phyloP scores from a whole-genome alignment of 176 grass and related monocot species.

The Cenchrus fungigraminus region DNA sequence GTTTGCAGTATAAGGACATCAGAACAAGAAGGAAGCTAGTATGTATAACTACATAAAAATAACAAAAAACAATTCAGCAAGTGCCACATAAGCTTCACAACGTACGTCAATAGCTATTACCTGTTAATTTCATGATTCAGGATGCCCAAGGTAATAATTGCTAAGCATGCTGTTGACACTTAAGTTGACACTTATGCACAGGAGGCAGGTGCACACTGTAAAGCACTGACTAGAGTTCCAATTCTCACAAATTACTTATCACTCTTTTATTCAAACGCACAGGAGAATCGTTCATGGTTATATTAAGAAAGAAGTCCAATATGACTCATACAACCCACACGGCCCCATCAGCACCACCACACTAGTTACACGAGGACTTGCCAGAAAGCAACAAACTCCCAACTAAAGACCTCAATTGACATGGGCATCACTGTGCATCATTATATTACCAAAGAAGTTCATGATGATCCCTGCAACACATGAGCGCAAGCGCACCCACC shows the following conservation, averaged over 20 bases:
- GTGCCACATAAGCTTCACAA: not conserved
- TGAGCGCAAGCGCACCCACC: too few species aligned
- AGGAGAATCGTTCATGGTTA: not conserved
- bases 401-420: not conserved
- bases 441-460: not conserved
- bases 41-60: not conserved
- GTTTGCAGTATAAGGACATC: constrained; percentile 24
- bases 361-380: not conserved
- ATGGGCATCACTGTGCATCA: not conserved
- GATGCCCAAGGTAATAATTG: not conserved
- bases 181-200: not conserved
- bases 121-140: not conserved
- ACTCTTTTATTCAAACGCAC: not conserved
- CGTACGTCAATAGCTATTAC: not conserved
- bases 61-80: not conserved
- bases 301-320: not conserved
- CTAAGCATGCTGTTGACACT: not conserved
- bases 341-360: not conserved
- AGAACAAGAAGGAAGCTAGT: not conserved
- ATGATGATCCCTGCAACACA: not conserved
- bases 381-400: not conserved
- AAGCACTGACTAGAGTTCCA: not conserved
- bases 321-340: not conserved
- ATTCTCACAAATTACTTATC: not conserved
- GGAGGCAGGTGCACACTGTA: not conserved